phyloP scores from a whole-genome alignment of 139 green algal species.

The Chlorella sorokiniana region DNA sequence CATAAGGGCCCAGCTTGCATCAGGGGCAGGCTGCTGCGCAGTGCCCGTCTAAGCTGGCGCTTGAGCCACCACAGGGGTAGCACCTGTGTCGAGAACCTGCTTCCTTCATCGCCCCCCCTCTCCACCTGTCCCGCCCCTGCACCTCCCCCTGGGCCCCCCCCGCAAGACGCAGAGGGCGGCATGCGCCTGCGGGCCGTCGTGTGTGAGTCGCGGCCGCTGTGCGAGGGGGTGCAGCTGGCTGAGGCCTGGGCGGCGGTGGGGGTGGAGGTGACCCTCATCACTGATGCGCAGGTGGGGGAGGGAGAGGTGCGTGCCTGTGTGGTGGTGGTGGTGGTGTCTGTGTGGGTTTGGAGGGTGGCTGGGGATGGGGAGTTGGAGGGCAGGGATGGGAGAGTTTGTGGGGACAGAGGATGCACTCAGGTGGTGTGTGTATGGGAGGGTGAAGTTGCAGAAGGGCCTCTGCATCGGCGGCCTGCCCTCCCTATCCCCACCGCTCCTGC shows the following conservation, averaged over 20 bases:
- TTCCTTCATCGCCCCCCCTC: neutral
- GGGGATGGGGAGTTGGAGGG: too few species aligned
- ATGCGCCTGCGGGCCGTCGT: conserved; percentile 35
- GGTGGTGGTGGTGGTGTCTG: neutral
- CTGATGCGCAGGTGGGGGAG: conserved; percentile 40
- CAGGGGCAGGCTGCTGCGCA: conserved; percentile 33
- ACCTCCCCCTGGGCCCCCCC: neutral
- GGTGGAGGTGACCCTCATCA: conserved; percentile 45
- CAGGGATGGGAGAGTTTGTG: too few species aligned
- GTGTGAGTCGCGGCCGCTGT: conserved; percentile 52
- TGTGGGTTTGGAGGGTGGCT: too few species aligned
- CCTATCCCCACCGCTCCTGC: neutral
- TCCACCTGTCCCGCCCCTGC: neutral
- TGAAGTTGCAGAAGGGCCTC: neutral
- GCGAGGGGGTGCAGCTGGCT: conserved; percentile 43
- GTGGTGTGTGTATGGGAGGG: neutral
- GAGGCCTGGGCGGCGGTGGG: conserved; percentile 32
- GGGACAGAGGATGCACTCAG: too few species aligned
- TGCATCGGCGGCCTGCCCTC: neutral
- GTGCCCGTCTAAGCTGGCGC: neutral
- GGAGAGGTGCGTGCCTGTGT: neutral
- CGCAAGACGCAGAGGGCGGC: neutral
- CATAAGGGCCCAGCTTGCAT: neutral
- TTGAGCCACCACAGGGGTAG: neutral
- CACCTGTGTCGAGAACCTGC: neutral